A percentile compares a stretch with the other conserved stretches of the same genome.
phyloP scores from a whole-genome alignment of 2,329 filamentous ascomycete species.

The Hymenotorrendiella dingleyae region DNA sequence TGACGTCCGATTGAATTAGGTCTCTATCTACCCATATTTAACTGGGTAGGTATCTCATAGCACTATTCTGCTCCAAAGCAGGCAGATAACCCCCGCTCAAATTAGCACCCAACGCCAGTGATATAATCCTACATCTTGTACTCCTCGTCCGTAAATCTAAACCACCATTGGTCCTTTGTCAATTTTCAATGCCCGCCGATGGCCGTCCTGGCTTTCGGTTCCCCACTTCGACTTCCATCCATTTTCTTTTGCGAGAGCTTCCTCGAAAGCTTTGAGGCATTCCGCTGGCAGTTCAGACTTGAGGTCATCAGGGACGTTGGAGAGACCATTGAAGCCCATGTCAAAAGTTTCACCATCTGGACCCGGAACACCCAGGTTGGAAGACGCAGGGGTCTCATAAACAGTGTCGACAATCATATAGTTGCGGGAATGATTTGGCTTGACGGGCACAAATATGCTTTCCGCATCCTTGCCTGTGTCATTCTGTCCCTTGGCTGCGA shows the following conservation, averaged over 20 bases:
- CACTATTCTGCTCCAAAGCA: no score
- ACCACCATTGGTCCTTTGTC: constrained; percentile 46
- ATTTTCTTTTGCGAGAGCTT: constrained; percentile 57
- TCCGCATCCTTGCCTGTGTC: constrained; percentile 17
- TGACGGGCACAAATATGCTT: constrained; percentile 46
- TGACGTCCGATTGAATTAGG: no score
- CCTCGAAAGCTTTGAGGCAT: constrained; percentile 67
- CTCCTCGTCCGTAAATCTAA: constrained; percentile 1
- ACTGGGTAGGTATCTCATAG: no score
- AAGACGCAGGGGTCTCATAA: constrained; percentile 51
- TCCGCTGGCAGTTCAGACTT: constrained; percentile 60
- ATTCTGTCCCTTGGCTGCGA: constrained; percentile 8
- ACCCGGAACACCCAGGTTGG: constrained; percentile 50
- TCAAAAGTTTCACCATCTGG: constrained; percentile 46
- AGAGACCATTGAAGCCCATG: constrained; percentile 48
- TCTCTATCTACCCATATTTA: no score
- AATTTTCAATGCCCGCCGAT: constrained; percentile 48
- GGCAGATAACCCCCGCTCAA: neutral
- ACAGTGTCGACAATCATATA: constrained; percentile 57
- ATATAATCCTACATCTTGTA: neutral
- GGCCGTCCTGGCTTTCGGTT: constrained; percentile 54
- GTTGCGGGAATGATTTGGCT: constrained; percentile 52
- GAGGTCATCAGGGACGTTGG: constrained; percentile 59
- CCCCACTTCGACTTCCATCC: constrained; percentile 73
- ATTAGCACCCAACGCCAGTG: neutral